Evolutionary conservation across 495 filamentous ascomycete genomes (phyloP).

Genomic region (Tuber brumale): DNA sequence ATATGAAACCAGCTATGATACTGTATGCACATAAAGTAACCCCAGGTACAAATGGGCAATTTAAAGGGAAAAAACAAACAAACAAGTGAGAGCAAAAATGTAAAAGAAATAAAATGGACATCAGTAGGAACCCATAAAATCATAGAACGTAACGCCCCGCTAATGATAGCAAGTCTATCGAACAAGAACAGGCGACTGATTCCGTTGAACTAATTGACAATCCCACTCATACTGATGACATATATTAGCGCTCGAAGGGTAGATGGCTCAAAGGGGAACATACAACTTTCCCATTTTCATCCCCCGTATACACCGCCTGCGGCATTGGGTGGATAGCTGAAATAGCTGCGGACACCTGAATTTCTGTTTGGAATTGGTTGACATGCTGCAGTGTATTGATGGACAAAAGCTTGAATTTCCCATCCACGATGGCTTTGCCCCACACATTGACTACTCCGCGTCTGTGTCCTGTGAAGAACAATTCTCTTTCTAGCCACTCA

Average conservation of each 20-base stretch:
- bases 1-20: not conserved
- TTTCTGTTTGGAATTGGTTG: conserved; percentile 66
- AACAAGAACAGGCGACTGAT: conserved; percentile 29
- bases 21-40: not conserved
- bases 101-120: conserved; percentile 9
- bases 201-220: conserved; percentile 40
- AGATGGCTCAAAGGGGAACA: conserved; percentile 37
- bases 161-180: conserved; percentile 16
- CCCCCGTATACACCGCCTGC: conserved; percentile 81
- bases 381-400: conserved; percentile 76
- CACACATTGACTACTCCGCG: conserved; percentile 75
- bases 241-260: conserved; percentile 16
- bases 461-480: conserved; percentile 83
- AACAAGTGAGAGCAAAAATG: not conserved
- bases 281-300: conserved; percentile 79
- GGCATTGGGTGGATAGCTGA: conserved; percentile 81
- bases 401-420: conserved; percentile 50
- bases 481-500: conserved; percentile 82
- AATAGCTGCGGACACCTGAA: conserved; percentile 72
- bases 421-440: conserved; percentile 48
- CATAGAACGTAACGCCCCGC: conserved; percentile 12
- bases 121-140: conserved; percentile 21
- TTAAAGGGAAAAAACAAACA: not conserved
- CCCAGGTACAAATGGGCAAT: not conserved
- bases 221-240: conserved; percentile 39